Conservation (phyloP, 106 monocot species). For the Amphibolis antarctica region DNA sequence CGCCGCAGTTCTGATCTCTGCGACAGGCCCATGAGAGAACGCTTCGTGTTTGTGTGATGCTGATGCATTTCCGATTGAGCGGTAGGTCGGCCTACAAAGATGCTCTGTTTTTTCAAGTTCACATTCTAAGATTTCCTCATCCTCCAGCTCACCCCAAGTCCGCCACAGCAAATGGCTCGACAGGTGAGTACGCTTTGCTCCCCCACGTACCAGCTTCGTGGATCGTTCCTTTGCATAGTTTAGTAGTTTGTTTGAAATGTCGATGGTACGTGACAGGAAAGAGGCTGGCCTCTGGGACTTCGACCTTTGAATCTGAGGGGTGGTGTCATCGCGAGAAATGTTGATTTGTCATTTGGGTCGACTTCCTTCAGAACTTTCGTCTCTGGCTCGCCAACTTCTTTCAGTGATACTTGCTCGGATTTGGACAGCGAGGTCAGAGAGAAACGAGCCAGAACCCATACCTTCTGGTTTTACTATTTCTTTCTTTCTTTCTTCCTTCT, state of each 20-base stretch:
- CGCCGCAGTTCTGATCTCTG: background rate
- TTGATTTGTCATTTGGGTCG: slow-evolving; percentile 25
- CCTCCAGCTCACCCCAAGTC: background rate
- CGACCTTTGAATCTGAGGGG: slow-evolving; percentile 21
- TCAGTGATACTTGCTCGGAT: slow-evolving; percentile 26
- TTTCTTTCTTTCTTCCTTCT: too few relatives aligned
- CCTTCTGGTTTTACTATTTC: too few relatives aligned
- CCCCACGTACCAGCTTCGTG: too few relatives aligned
- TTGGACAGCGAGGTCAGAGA: slow-evolving; percentile 28
- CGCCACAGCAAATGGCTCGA: background rate
- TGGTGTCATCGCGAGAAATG: slow-evolving; percentile 4
- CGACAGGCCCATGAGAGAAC: background rate
- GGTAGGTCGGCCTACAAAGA: background rate
- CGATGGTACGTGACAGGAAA: slow-evolving; percentile 23
- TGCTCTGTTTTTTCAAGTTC: background rate
- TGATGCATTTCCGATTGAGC: background rate
- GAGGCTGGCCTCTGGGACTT: slow-evolving; percentile 46
- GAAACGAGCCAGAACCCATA: background rate
- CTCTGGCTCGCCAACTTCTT: slow-evolving; percentile 23
- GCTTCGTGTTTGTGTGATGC: background rate
- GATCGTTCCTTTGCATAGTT: too few relatives aligned
- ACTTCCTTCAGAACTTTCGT: slow-evolving; percentile 23
- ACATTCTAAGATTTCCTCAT: background rate
- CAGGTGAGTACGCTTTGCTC: too few relatives aligned
- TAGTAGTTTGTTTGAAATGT: too few relatives aligned